Percentiles rank a stretch among this genome's conserved stretches.
Conservation (phyloP, 495 filamentous ascomycete species). For the Xeromyces bisporus region DNA sequence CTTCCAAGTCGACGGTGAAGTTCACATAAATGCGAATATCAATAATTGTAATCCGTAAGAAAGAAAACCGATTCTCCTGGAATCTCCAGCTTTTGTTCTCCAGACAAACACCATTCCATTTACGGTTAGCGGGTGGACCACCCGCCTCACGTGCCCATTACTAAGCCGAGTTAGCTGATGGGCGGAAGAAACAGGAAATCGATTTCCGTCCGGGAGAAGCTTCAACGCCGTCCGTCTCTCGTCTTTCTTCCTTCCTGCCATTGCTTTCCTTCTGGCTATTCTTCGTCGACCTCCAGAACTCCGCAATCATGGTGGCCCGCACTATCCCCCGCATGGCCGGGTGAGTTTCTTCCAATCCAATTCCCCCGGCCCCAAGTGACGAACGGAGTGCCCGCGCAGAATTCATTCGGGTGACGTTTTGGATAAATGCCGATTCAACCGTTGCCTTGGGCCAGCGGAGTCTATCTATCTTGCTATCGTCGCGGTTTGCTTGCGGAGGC, state of each 20-base stretch:
- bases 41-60: too few species aligned
- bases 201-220: slow-evolving; percentile 3
- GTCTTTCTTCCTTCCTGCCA: slow-evolving; percentile 13
- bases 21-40: too few species aligned
- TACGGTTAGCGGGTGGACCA: slow-evolving; percentile 3
- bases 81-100: too few species aligned
- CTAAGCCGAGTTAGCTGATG: slow-evolving; percentile 11
- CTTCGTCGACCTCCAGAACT: too few species aligned
- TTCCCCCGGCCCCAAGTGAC: neutral
- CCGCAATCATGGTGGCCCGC: slow-evolving; percentile 29
- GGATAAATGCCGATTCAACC: too few species aligned
- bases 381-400: slow-evolving; percentile 1
- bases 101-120: slow-evolving; percentile 10
- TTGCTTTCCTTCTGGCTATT: slow-evolving; percentile 13
- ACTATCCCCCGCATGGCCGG: slow-evolving; percentile 31
- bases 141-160: slow-evolving; percentile 12
- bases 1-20: slow-evolving; percentile 3
- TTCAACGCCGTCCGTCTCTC: slow-evolving; percentile 13
- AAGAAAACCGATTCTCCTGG: too few species aligned
- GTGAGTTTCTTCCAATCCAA: slow-evolving; percentile 14
- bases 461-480: too few species aligned
- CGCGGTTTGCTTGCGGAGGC: neutral
- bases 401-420: slow-evolving; percentile 3
- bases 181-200: slow-evolving; percentile 20
- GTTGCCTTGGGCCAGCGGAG: too few species aligned